Conservation (phyloP, 805 yeast species). For the Zygotorulaspora danielsina region DNA sequence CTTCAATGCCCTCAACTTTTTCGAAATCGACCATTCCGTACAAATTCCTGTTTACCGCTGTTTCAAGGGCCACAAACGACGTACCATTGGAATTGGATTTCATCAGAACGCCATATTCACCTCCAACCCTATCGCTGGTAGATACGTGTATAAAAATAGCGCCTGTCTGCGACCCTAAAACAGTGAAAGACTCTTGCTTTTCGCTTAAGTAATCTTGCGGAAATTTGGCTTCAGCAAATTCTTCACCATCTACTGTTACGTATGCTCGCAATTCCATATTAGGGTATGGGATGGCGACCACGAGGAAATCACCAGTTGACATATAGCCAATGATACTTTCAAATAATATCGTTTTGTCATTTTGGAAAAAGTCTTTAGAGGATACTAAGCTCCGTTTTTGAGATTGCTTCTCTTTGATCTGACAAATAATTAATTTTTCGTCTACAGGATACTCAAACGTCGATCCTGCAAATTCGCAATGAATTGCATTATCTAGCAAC, state of each 20-base stretch:
- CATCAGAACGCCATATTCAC: conserved; percentile 72
- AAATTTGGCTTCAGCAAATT: conserved; percentile 73
- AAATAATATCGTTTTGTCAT: conserved; percentile 41
- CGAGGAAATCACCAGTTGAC: conserved; percentile 60
- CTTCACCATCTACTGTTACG: conserved; percentile 73
- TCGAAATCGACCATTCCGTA: conserved; percentile 87
- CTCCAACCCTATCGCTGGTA: conserved; percentile 45
- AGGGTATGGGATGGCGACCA: conserved; percentile 60
- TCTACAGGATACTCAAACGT: conserved; percentile 44
- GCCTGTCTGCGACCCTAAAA: conserved; percentile 65
- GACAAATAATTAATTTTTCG: conserved; percentile 61
- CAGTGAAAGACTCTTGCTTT: conserved; percentile 68
- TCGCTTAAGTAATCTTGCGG: conserved; percentile 61
- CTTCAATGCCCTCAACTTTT: conserved; percentile 76
- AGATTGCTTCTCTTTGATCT: conserved; percentile 39
- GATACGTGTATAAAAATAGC: conserved; percentile 83
- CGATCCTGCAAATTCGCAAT: conserved; percentile 65
- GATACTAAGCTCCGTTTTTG: conserved; percentile 39
- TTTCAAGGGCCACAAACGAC: conserved; percentile 63
- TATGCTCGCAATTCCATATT: conserved; percentile 57
- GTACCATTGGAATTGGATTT: conserved; percentile 93
- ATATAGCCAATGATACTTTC: conserved; percentile 70
- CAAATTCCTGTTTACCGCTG: conserved; percentile 67
- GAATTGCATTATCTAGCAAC: conserved; percentile 48
- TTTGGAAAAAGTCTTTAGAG: conserved; percentile 50